Percentiles rank a stretch among this genome's conserved stretches.
Conservation (phyloP, 768 basidiomycete genomes). For the Daedaleopsis nitida region DNA sequence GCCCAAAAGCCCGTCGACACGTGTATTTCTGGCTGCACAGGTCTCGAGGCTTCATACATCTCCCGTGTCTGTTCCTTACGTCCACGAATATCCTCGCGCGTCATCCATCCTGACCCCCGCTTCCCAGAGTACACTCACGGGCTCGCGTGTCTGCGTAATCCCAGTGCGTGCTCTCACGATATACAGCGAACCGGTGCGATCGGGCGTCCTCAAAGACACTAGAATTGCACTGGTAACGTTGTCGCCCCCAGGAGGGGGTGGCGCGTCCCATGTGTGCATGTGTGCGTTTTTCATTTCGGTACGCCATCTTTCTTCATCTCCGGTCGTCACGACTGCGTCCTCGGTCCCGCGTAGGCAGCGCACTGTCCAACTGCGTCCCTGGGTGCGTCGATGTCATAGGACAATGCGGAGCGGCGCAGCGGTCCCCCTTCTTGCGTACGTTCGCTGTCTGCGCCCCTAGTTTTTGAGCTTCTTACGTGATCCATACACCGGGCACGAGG, state of each 20-base stretch:
- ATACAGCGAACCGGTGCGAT: background rate
- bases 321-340: slow-evolving; percentile 14
- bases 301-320: slow-evolving; percentile 7
- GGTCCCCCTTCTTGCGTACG: too few relatives aligned
- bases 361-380: background rate
- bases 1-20: background rate
- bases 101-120: background rate
- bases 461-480: background rate
- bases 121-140: background rate
- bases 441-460: background rate
- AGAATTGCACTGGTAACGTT: slow-evolving; percentile 13
- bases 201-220: slow-evolving; percentile 4
- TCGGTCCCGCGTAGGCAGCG: slow-evolving; percentile 4
- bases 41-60: background rate
- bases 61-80: background rate
- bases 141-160: slow-evolving; percentile 1
- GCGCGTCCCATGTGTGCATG: slow-evolving; percentile 1
- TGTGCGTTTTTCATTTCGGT: background rate
- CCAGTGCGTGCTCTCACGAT: slow-evolving; percentile 3
- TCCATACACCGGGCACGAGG: slow-evolving; percentile 12
- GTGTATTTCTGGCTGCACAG: too few relatives aligned
- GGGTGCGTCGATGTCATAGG: background rate
- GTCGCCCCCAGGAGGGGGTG: slow-evolving; percentile 2
- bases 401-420: slow-evolving; percentile 4
- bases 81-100: background rate